These are phyloP conservation scores for Alternaria postmessia DNA, from an alignment of 2,329 filamentous ascomycete species.

Conservation along the genomic window DNA sequence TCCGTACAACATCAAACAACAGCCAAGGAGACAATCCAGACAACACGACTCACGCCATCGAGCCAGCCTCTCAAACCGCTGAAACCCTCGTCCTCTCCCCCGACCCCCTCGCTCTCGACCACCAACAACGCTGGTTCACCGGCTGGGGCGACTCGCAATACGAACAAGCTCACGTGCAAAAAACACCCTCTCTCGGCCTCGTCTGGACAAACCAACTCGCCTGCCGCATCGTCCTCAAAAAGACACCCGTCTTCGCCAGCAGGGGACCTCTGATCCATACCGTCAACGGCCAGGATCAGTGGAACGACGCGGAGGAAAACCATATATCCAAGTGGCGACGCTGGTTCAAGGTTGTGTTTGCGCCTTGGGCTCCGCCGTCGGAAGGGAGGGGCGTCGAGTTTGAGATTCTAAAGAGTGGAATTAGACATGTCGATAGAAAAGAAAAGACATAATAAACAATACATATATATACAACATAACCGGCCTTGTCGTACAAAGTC, in stretches of 20 bases:
- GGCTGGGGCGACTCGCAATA: conserved; percentile 80
- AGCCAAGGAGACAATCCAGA: conserved; percentile 34
- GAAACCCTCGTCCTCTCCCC: conserved; percentile 50
- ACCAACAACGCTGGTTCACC: conserved; percentile 94
- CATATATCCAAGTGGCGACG: conserved; percentile 70
- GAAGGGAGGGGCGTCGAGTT: conserved; percentile 70
- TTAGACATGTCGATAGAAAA: conserved; percentile 36
- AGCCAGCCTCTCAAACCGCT: conserved; percentile 24
- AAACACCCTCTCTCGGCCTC: conserved; percentile 86
- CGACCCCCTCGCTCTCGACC: conserved; percentile 75
- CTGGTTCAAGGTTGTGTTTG: conserved; percentile 90
- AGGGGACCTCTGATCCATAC: conserved; percentile 34
- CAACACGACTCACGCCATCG: conserved; percentile 24
- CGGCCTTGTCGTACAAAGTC: too few species aligned
- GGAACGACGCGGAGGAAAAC: conserved; percentile 50
- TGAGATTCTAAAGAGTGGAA: conserved; percentile 63
- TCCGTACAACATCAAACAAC: conserved; percentile 27
- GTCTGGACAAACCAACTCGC: conserved; percentile 92
- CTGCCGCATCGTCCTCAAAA: conserved; percentile 81
- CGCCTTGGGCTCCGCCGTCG: conserved; percentile 71
- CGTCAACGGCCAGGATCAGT: conserved; percentile 47
- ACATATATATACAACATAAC: background rate
- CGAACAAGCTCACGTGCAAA: conserved; percentile 56
- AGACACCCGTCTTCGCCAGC: conserved; percentile 64
- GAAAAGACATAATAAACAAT: background rate